phyloP scores from a whole-genome alignment of 2,329 filamentous ascomycete species.

The Penicillium glabrum region DNA sequence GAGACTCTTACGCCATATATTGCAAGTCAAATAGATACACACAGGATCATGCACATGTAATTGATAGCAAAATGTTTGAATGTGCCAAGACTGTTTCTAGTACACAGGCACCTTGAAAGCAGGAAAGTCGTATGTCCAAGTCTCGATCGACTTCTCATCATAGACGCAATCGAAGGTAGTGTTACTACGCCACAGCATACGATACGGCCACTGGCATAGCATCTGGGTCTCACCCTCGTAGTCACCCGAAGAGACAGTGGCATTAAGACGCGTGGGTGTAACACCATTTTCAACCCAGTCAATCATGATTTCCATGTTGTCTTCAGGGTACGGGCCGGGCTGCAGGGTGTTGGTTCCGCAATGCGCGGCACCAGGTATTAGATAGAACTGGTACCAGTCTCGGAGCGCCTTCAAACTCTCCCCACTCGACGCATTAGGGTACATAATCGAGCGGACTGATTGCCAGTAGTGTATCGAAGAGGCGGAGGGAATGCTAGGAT shows the following conservation, averaged over 20 bases:
- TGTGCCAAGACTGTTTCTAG: constrained; percentile 17
- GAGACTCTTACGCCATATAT: background rate
- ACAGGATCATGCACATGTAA: background rate
- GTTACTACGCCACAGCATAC: constrained; percentile 31
- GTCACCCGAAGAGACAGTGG: constrained; percentile 35
- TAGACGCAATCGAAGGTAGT: constrained; percentile 40
- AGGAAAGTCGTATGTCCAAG: constrained; percentile 41
- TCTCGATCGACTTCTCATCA: constrained; percentile 41
- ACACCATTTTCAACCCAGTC: constrained; percentile 54
- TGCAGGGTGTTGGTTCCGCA: constrained; percentile 50
- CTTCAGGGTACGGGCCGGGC: constrained; percentile 48
- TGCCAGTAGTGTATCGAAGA: constrained; percentile 58
- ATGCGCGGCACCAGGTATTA: constrained; percentile 56
- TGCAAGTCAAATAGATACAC: background rate
- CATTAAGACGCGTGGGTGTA: constrained; percentile 47
- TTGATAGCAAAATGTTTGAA: background rate
- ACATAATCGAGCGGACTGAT: constrained; percentile 54
- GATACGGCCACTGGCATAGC: constrained; percentile 36
- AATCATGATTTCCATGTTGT: constrained; percentile 50
- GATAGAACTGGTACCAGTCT: constrained; percentile 57
- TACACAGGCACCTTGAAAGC: constrained; percentile 43
- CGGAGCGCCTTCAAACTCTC: constrained; percentile 44
- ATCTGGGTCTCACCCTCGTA: constrained; percentile 33
- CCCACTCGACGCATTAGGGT: constrained; percentile 40
- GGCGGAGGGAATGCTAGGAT: constrained; percentile 53